Evolutionary conservation across 2,329 filamentous ascomycete genomes (phyloP), one percentile per base, ranked within the genome.

Genomic region (Cordyceps fumosorosea): DNA sequence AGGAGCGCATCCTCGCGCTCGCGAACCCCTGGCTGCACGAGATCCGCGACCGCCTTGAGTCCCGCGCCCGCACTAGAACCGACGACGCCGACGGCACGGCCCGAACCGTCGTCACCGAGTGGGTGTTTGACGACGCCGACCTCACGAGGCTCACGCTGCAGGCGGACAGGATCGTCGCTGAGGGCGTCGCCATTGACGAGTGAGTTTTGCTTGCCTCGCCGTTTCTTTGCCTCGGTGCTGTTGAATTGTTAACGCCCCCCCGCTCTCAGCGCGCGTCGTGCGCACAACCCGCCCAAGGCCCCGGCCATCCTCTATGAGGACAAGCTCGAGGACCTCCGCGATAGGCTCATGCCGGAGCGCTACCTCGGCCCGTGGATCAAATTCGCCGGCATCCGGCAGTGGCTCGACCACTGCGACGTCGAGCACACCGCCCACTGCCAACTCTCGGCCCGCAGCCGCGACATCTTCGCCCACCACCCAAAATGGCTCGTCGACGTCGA

Each of bases 281-380:
- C 29, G 16, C 22, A 29, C 20, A 50, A 16, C 10, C 22, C 51
- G 20, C 7, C 40, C 58, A 61, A 61, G 29, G 58, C 58, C 18
- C 58, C 58, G 4, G 3, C 58, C 14, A 40, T 61, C 16, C 58
- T 61, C 51, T 61, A 26, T 32, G 58, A 48, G 51, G 58, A 61
- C 51, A 61, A 61, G 51, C 58, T 61, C 20, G 58, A 61, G 29
- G 58, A 61, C 44, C 58, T 61, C 8, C 51, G 58, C 42, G 58
- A 61, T 51, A n/a, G 20, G 20, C 32, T 61, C 42, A 55, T 61
- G 58, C 58, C 58, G 29, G 58, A 61, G 42, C 58, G 58, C 29
- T 55, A 51, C 32, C 58, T 61, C 51, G 58, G 58, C 1, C 58
- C 58, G n/a, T 61, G 58, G 58, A 61, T 61, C 51, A 48, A 61